These are phyloP conservation scores for Sutorius eximius DNA, from an alignment of 1,284 basidiomycete genomes.

Conservation along the genomic window DNA sequence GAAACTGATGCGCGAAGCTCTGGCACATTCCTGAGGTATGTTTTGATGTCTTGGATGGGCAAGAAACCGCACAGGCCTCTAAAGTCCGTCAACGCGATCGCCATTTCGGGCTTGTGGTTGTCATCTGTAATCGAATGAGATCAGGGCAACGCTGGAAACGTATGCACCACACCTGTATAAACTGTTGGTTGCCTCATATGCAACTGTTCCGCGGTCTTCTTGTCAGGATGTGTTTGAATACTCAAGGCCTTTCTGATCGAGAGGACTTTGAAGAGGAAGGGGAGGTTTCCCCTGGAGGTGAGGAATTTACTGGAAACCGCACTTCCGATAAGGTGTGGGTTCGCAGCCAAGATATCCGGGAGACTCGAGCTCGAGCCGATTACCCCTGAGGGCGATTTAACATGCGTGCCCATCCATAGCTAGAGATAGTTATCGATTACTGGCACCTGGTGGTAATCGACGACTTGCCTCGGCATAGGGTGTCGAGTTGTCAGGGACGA, in stretches of 20 bases:
- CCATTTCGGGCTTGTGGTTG: constrained; percentile 99
- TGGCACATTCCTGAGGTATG: constrained; percentile 67
- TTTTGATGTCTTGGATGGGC: constrained; percentile 71
- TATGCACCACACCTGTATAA: constrained; percentile 74
- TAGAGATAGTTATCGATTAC: constrained; percentile 35
- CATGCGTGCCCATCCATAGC: constrained; percentile 99
- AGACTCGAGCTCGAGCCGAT: constrained; percentile 48
- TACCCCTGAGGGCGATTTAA: constrained; percentile 79
- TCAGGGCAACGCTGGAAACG: not conserved
- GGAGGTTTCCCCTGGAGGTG: constrained; percentile 70
- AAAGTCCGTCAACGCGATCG: constrained; percentile 91
- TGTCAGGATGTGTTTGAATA: constrained; percentile 98
- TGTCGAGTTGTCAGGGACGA: constrained; percentile 43
- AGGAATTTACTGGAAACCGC: constrained; percentile 64
- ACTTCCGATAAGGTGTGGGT: constrained; percentile 71
- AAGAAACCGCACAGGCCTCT: constrained; percentile 90
- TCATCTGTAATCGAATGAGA: constrained; percentile 49
- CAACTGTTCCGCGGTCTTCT: constrained; percentile 78
- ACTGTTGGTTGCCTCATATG: constrained; percentile 77
- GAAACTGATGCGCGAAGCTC: too few relatives aligned
- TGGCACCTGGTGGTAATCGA: not conserved
- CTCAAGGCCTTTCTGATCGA: constrained; percentile 93
- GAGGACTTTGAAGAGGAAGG: constrained; percentile 93
- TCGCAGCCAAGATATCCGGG: constrained; percentile 59
- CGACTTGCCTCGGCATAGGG: constrained; percentile 58